phyloP scores from a whole-genome alignment of 768 basidiomycete genomes.

The Porpolomopsis calyptriformis region DNA sequence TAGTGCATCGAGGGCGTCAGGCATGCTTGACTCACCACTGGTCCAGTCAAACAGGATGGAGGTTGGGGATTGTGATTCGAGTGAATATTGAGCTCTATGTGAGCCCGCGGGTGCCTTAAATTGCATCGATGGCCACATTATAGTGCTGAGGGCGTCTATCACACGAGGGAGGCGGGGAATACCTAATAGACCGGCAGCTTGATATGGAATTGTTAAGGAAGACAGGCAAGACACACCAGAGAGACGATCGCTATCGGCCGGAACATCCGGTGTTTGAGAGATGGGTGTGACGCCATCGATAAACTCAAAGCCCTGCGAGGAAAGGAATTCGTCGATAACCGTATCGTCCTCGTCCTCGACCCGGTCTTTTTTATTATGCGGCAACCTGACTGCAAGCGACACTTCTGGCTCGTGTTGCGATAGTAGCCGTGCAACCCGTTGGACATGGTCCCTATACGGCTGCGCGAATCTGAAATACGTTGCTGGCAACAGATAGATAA shows the following conservation, averaged over 20 bases:
- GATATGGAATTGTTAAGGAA: background rate
- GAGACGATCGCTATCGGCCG: slow-evolving; percentile 10
- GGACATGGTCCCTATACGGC: slow-evolving; percentile 50
- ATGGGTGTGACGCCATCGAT: slow-evolving; percentile 37
- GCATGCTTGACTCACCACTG: slow-evolving; percentile 13
- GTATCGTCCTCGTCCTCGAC: slow-evolving; percentile 35
- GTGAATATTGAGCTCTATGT: background rate
- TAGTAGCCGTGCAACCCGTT: slow-evolving; percentile 37
- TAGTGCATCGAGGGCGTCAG: slow-evolving; percentile 47
- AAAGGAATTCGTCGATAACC: slow-evolving; percentile 55
- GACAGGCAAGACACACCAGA: slow-evolving; percentile 14
- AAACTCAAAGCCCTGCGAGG: slow-evolving; percentile 68
- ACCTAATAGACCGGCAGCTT: slow-evolving; percentile 19
- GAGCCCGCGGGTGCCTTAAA: slow-evolving; percentile 19
- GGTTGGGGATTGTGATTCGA: slow-evolving; percentile 13
- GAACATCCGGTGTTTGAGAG: background rate
- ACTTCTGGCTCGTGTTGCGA: slow-evolving; percentile 59
- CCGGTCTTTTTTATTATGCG: slow-evolving; percentile 14
- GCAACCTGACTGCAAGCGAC: slow-evolving; percentile 52
- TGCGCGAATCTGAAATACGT: slow-evolving; percentile 17
- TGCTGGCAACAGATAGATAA: slow-evolving; percentile 3
- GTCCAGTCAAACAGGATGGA: slow-evolving; percentile 33
- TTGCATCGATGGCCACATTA: slow-evolving; percentile 82
- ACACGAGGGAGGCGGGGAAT: slow-evolving; percentile 54
- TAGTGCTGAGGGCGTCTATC: slow-evolving; percentile 69